These are phyloP conservation scores for Dioszegia hungarica DNA, from an alignment of 768 basidiomycete genomes.

Conservation along the genomic window DNA sequence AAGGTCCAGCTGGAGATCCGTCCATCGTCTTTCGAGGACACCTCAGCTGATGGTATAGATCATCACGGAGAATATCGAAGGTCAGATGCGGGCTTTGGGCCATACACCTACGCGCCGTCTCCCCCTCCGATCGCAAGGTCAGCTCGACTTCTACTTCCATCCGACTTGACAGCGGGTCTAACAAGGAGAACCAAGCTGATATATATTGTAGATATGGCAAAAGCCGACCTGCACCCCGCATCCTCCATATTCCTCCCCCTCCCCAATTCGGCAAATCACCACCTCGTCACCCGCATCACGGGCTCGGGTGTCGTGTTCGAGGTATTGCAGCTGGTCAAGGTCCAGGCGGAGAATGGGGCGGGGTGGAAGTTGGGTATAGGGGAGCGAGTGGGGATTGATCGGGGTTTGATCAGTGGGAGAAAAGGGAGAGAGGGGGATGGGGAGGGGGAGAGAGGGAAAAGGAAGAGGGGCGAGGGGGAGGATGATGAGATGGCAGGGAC, in stretches of 20 bases:
- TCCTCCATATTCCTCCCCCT: conserved; percentile 31
- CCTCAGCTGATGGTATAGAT: conserved; percentile 56
- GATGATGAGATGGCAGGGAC: too few species aligned
- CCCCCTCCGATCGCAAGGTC: conserved; percentile 65
- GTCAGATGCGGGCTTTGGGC: conserved; percentile 78
- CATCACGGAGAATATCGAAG: conserved; percentile 73
- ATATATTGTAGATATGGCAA: conserved; percentile 63
- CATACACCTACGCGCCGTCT: conserved; percentile 65
- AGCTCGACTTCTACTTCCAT: conserved; percentile 4
- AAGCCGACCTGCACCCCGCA: conserved; percentile 57
- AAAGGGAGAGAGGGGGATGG: background rate
- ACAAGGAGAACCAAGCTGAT: too few species aligned
- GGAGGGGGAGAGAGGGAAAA: background rate
- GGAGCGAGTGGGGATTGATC: conserved; percentile 19
- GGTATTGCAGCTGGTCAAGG: conserved; percentile 56
- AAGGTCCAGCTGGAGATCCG: too few species aligned
- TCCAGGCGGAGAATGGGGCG: conserved; percentile 24
- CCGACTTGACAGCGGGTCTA: too few species aligned
- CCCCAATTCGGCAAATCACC: conserved; percentile 54
- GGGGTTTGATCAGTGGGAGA: background rate
- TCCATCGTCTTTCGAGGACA: too few species aligned
- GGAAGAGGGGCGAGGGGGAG: background rate
- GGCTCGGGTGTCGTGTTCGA: conserved; percentile 76
- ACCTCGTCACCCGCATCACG: conserved; percentile 75
- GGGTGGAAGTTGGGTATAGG: conserved; percentile 26